These are phyloP conservation scores for Phytophthora sojae DNA, from an alignment of 352 stramenopile species.

Conservation along the genomic window DNA sequence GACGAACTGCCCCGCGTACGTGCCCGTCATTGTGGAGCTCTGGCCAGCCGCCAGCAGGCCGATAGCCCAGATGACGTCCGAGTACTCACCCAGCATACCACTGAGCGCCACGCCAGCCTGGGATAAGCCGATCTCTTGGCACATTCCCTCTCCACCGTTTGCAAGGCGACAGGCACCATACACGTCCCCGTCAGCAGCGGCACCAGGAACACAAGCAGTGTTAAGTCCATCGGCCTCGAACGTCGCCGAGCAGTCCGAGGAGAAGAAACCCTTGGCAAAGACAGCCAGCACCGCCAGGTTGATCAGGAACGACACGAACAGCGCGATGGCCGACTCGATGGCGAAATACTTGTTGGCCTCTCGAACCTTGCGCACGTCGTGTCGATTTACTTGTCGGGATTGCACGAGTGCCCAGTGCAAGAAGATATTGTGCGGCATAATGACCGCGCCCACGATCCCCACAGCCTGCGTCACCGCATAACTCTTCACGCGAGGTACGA, in stretches of 20 bases:
- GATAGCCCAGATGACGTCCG: conserved; percentile 93
- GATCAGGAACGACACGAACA: conserved; percentile 96
- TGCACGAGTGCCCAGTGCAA: conserved; percentile 94
- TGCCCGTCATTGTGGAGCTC: conserved; percentile 96
- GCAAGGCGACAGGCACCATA: conserved; percentile 66
- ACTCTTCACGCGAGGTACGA: conserved; percentile 76
- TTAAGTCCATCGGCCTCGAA: conserved; percentile 62
- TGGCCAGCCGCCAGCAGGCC: conserved; percentile 95
- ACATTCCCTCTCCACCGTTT: conserved; percentile 68
- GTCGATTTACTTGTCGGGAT: conserved; percentile 58
- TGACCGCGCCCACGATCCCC: conserved; percentile 95
- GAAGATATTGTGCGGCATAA: conserved; percentile 98
- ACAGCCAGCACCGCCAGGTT: conserved; percentile 94
- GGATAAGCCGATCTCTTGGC: conserved; percentile 90
- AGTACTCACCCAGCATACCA: conserved; percentile 83
- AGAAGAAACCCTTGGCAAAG: conserved; percentile 95
- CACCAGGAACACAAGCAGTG: conserved; percentile 74
- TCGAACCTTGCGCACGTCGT: conserved; percentile 64
- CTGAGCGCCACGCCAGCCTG: conserved; percentile 83
- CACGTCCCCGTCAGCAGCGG: conserved; percentile 46
- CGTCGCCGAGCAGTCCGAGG: conserved; percentile 65
- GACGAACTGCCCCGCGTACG: conserved; percentile 97
- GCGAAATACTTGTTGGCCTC: conserved; percentile 95
- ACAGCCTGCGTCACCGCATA: conserved; percentile 89
- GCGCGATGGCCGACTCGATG: conserved; percentile 91